Conservation (phyloP, 148 eudicot species). For the Silene conica region DNA sequence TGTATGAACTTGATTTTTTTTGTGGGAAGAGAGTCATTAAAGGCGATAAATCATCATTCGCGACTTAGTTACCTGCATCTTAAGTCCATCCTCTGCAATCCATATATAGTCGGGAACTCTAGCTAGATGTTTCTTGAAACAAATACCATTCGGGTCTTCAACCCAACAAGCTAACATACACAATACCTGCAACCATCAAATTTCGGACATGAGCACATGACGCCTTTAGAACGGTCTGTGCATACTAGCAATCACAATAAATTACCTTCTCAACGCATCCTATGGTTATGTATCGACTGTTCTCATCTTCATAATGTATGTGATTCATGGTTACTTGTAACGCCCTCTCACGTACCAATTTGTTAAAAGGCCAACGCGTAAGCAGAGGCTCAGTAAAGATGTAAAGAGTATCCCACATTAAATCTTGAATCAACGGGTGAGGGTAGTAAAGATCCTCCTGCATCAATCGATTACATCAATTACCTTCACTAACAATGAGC, state of each 20-base stretch:
- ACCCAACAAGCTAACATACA: conserved; percentile 34
- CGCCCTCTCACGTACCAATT: conserved; percentile 25
- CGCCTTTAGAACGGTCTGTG: no score
- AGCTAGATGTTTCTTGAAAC: conserved; percentile 29
- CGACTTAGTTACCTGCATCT: not conserved
- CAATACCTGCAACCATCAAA: conserved; percentile 11
- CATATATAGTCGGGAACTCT: conserved; percentile 29
- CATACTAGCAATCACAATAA: not conserved
- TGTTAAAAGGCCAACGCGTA: conserved; percentile 28
- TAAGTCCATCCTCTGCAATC: conserved; percentile 35
- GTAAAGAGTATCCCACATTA: conserved; percentile 28
- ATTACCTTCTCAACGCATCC: conserved; percentile 28
- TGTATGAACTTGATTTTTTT: no score
- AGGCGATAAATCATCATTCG: no score
- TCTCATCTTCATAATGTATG: conserved; percentile 34
- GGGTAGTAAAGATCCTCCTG: conserved; percentile 34
- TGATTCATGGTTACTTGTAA: conserved; percentile 25
- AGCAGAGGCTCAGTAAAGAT: conserved; percentile 25
- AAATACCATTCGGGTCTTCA: conserved; percentile 25
- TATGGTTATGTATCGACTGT: conserved; percentile 27
- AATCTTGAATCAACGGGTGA: conserved; percentile 25
- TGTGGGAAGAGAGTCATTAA: no score
- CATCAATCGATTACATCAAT: not conserved
- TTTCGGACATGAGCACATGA: no score
- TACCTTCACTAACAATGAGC: not conserved